Percentiles rank a stretch among this genome's conserved stretches.
These are phyloP conservation scores for Boletus hoseneyae DNA, from an alignment of 1,284 basidiomycete species.

Conservation along the genomic window DNA sequence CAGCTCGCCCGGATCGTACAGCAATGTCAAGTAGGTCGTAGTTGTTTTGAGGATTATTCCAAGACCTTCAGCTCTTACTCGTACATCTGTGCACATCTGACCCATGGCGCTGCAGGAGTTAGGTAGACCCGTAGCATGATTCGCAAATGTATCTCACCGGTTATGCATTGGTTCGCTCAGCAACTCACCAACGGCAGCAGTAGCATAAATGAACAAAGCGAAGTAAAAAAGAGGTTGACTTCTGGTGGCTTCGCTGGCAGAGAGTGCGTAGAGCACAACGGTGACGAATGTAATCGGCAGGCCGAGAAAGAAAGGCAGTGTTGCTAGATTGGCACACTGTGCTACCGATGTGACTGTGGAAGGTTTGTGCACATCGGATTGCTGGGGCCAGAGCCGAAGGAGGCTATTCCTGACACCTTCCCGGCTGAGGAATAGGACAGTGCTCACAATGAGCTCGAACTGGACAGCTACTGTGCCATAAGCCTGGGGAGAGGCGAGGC, in stretches of 20 bases:
- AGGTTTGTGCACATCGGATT: constrained; percentile 13
- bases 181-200: constrained; percentile 75
- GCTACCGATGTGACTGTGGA: constrained; percentile 8
- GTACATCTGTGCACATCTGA: constrained; percentile 58
- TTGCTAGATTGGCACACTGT: constrained; percentile 47
- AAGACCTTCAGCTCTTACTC: constrained; percentile 80
- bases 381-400: constrained; percentile 45
- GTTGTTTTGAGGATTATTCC: constrained; percentile 77
- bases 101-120: constrained; percentile 56
- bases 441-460: constrained; percentile 83
- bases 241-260: constrained; percentile 48
- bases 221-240: constrained; percentile 62
- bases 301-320: constrained; percentile 59
- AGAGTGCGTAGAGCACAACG: constrained; percentile 47
- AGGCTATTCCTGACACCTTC: constrained; percentile 89
- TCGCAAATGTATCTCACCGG: constrained; percentile 39
- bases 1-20: constrained; percentile 45
- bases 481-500: constrained; percentile 80
- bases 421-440: constrained; percentile 87
- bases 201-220: constrained; percentile 67
- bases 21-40: constrained; percentile 63
- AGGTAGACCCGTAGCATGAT: constrained; percentile 8
- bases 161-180: constrained; percentile 84
- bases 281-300: constrained; percentile 48
- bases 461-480: constrained; percentile 87